These are phyloP conservation scores for Dactylonectria estremocensis DNA, from an alignment of 2,329 filamentous ascomycete species.

Conservation along the genomic window DNA sequence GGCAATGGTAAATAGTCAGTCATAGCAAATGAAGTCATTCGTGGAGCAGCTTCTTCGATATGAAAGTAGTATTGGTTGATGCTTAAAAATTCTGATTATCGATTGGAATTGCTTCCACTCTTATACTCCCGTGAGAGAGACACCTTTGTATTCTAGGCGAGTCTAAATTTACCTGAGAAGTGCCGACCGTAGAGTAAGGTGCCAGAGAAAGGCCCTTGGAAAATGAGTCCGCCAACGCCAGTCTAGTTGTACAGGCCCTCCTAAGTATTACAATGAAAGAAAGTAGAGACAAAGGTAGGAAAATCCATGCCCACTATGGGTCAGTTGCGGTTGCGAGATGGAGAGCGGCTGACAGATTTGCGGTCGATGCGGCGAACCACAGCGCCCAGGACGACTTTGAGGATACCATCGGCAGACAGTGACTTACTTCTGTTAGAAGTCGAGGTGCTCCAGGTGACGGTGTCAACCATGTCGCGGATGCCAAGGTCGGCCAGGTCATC, in stretches of 20 bases:
- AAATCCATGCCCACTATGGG: background rate
- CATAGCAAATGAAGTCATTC: background rate
- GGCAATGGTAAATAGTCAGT: constrained; percentile 2
- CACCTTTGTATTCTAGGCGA: too few species aligned
- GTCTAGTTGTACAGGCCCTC: background rate
- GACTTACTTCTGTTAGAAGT: constrained; percentile 55
- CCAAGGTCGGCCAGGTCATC: constrained; percentile 73
- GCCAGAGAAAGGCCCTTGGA: too few species aligned
- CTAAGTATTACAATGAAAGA: background rate
- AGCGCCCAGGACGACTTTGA: constrained; percentile 87
- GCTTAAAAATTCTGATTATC: background rate
- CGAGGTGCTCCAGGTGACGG: constrained; percentile 78
- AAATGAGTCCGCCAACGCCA: background rate
- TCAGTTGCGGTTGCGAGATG: constrained; percentile 27
- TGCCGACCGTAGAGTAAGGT: background rate
- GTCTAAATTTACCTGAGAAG: background rate
- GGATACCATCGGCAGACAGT: constrained; percentile 78
- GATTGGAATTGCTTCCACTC: background rate
- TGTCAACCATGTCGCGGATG: constrained; percentile 92
- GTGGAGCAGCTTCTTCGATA: background rate
- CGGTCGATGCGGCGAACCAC: constrained; percentile 70
- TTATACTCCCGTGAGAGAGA: background rate
- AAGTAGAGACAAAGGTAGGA: background rate
- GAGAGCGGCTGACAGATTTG: constrained; percentile 33
- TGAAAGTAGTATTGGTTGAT: background rate